Conservation (phyloP, 2,329 filamentous ascomycete genomes). For the Aureobasidium pullulans region DNA sequence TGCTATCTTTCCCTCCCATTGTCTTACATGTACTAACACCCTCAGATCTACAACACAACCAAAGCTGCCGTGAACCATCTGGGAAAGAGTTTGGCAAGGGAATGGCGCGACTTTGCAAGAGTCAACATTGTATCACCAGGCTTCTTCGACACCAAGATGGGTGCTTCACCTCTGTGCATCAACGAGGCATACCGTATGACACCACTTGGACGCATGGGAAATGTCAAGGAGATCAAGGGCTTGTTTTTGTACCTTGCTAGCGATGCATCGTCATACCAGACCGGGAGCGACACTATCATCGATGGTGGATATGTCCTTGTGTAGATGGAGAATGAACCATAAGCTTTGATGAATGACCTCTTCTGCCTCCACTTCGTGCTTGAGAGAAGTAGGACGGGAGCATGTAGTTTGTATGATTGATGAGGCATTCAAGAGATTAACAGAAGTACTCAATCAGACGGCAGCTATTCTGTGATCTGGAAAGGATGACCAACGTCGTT, state of each 20-base stretch:
- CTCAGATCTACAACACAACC: conserved; percentile 45
- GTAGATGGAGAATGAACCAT: background rate
- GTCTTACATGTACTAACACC: background rate
- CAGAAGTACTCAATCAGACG: too few species aligned
- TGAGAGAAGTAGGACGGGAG: too few species aligned
- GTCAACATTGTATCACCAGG: conserved; percentile 50
- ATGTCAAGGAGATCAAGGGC: conserved; percentile 30
- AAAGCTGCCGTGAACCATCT: conserved; percentile 53
- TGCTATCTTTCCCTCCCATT: background rate
- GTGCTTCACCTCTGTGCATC: conserved; percentile 35
- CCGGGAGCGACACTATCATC: conserved; percentile 27
- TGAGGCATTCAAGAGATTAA: too few species aligned
- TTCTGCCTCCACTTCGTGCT: background rate
- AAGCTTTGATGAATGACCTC: background rate
- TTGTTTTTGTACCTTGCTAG: conserved; percentile 27
- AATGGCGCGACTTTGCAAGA: conserved; percentile 52
- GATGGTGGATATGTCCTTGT: conserved; percentile 31
- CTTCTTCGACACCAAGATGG: conserved; percentile 52
- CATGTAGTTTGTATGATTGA: too few species aligned
- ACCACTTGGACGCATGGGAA: conserved; percentile 35
- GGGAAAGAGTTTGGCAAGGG: conserved; percentile 47
- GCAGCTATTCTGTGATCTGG: background rate
- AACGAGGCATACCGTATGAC: conserved; percentile 48
- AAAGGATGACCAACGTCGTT: conserved; percentile 6
- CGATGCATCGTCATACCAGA: conserved; percentile 27